Percentiles rank a stretch among this genome's conserved stretches.
Conservation (phyloP, 345 rosid species). For the Citrus australasica region DNA sequence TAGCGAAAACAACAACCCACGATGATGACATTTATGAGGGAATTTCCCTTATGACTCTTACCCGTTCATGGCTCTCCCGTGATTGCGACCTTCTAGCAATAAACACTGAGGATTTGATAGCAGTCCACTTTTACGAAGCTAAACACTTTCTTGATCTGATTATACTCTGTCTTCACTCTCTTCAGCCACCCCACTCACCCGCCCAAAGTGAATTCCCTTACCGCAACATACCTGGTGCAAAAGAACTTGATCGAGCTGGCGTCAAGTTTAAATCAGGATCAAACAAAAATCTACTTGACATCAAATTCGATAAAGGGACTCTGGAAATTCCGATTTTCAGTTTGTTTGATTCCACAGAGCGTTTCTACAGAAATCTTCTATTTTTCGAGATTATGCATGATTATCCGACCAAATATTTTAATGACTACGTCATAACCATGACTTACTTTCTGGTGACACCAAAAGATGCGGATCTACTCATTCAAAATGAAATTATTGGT, state of each 20-base stretch:
- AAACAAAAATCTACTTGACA: background rate
- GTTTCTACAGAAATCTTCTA: background rate
- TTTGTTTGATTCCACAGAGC: background rate
- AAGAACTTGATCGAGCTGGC: background rate
- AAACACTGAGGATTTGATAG: too few species aligned
- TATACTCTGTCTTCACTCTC: background rate
- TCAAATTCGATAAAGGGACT: background rate
- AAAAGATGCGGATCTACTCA: constrained; percentile 15
- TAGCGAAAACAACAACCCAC: background rate
- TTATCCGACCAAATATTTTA: background rate
- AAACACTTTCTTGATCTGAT: background rate
- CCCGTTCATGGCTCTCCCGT: background rate
- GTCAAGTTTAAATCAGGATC: background rate
- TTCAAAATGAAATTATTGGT: background rate
- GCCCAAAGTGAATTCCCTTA: background rate
- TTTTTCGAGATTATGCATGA: background rate
- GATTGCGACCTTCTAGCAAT: accelerated
- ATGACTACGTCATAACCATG: background rate
- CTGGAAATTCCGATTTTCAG: constrained; percentile 9
- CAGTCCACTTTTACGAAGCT: background rate
- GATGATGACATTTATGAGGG: background rate
- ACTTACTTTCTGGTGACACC: background rate
- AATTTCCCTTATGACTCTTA: background rate
- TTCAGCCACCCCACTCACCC: background rate
- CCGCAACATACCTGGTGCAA: background rate